Percentiles rank a stretch among this genome's conserved stretches.
These are phyloP conservation scores for Pythium vanterpoolii DNA, from an alignment of 352 stramenopile species.

Conservation along the genomic window DNA sequence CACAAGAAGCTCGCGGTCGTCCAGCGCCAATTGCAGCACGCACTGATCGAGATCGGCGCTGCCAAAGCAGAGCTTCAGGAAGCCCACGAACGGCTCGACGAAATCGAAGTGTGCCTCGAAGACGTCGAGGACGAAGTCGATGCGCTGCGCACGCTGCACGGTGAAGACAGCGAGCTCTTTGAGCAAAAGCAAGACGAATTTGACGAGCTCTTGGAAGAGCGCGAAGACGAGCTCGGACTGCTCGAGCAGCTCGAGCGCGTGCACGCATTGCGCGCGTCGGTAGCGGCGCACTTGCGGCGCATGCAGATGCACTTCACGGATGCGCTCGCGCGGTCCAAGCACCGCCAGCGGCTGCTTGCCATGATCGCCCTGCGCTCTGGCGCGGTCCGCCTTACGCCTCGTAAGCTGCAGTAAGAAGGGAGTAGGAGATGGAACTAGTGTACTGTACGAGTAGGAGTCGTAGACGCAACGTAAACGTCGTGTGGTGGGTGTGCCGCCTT, in stretches of 20 bases:
- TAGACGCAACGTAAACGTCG: too few species aligned
- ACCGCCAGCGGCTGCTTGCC: slow-evolving; percentile 49
- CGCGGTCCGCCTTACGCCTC: slow-evolving; percentile 45
- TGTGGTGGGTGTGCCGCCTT: too few species aligned
- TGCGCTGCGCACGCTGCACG: slow-evolving; percentile 24
- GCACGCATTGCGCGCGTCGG: slow-evolving; percentile 40
- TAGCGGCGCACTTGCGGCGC: slow-evolving; percentile 36
- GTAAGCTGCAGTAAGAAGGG: slow-evolving; percentile 27
- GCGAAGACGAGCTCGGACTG: slow-evolving; percentile 54
- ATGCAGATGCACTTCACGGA: slow-evolving; percentile 39
- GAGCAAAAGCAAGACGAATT: slow-evolving; percentile 40
- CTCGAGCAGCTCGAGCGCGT: slow-evolving; percentile 49
- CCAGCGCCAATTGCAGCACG: slow-evolving; percentile 30
- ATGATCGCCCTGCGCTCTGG: slow-evolving; percentile 47
- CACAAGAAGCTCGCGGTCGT: slow-evolving; percentile 38
- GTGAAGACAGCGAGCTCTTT: neutral
- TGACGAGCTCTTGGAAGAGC: slow-evolving; percentile 56
- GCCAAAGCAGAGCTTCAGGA: slow-evolving; percentile 57
- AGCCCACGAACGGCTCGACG: slow-evolving; percentile 42
- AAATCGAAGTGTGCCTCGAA: slow-evolving; percentile 62
- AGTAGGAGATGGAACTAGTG: too few species aligned
- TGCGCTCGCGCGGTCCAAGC: slow-evolving; percentile 38
- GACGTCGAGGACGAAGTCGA: slow-evolving; percentile 47
- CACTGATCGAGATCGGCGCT: slow-evolving; percentile 36
- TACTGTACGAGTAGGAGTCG: neutral